These are phyloP conservation scores for Petunia hybrid DNA, from an alignment of 305 asterid genomes.

Conservation along the genomic window DNA sequence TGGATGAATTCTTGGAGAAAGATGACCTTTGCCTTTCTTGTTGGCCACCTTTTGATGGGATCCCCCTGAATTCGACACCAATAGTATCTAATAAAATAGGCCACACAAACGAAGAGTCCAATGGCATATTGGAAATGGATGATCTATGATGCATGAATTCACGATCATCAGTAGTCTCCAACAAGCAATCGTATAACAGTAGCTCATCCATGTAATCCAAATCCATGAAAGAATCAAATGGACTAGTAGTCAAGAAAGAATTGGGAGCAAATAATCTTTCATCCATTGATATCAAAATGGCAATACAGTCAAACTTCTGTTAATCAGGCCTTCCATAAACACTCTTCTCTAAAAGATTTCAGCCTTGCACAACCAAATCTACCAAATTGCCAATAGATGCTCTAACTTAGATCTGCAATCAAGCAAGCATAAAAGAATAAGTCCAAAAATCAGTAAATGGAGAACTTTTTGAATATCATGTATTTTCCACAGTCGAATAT, in stretches of 20 bases:
- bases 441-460: background rate
- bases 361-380: too few relatives aligned
- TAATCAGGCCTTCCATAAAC: too few relatives aligned
- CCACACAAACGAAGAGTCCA: constrained; percentile 60
- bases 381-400: constrained; percentile 38
- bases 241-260: constrained; percentile 41
- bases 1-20: constrained; percentile 58
- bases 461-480: too few relatives aligned
- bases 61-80: too few relatives aligned
- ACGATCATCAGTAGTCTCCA: constrained; percentile 65
- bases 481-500: too few relatives aligned
- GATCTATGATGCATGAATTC: constrained; percentile 56
- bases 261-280: constrained; percentile 54
- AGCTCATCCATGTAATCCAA: constrained; percentile 82
- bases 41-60: constrained; percentile 40
- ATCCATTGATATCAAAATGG: too few relatives aligned
- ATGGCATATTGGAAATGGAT: constrained; percentile 54
- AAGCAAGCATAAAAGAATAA: too few relatives aligned
- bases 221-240: constrained; percentile 68
- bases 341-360: too few relatives aligned
- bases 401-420: background rate
- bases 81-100: constrained; percentile 41
- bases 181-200: constrained; percentile 69
- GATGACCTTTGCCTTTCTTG: constrained; percentile 61
- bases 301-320: too few relatives aligned